Evolutionary conservation across 2,329 filamentous ascomycete genomes (phyloP), one percentile per base, ranked within the genome.

Genomic region (Magnaporthiopsis incrustans): DNA sequence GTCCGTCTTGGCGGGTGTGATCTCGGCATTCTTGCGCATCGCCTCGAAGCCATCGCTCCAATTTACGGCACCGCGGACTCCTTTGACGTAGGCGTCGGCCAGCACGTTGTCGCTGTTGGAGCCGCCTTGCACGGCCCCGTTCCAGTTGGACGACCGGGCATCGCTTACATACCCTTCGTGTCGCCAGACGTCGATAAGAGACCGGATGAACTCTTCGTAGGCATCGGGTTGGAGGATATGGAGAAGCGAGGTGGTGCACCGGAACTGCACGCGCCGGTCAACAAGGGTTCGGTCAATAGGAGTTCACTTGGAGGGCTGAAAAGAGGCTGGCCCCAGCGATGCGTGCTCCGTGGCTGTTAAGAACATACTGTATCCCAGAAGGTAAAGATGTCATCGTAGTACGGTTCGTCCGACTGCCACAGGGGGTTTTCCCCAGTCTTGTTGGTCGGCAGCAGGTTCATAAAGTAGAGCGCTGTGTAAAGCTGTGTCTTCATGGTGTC

Each of bases 1-100:
- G 65, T 83, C 71, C 69, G 86, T 86, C 68, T 87, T 86, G 1
- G 78, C 74, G 0, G 88, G 86, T 0, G 80, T 78, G 10, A 82
- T 79, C 73, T 91, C 87, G 14, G 88, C 89, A 67, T 92, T 83
- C 60, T 84, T 88, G 12, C 84, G 75, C 86, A 89, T 88, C 59
- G 87, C 85, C 8, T 77, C 74, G 68, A 85, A 88, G 3, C 80
- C 86, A 63, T 84, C 82, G 3, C 78, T 74, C 89, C 88, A 91
- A 72, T 90, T 77, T 57, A 91, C 77, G 3, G 76, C 76, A 5
- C 85, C 86, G 15, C 81, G 77, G 3, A 90, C 81, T 0, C 87
- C 86, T 71, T 91, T 91, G 35, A 89, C 81, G 66, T 85, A 91
- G 0, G 88, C 89, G 69, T 91, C 89, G 1, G 88, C 88, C n/a